Evolutionary conservation across 352 stramenopile species (phyloP).

Genomic region (Phytophthora agathidicida): DNA sequence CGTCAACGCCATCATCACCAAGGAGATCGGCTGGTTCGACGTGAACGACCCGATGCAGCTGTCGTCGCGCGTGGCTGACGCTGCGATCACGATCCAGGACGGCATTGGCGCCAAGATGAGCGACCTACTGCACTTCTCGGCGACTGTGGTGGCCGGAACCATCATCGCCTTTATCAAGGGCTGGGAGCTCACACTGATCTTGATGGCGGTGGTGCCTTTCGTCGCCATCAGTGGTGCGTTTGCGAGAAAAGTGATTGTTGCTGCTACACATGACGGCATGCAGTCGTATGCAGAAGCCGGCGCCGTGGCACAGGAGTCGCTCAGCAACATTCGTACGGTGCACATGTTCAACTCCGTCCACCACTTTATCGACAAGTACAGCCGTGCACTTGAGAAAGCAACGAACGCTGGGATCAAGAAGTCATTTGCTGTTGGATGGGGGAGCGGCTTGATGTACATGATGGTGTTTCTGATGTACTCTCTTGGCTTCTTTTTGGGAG

Average conservation of each 20-base stretch:
- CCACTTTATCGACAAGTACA: slow-evolving; percentile 48
- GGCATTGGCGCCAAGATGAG: slow-evolving; percentile 52
- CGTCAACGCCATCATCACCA: slow-evolving; percentile 41
- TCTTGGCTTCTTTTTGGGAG: slow-evolving; percentile 62
- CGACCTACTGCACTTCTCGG: slow-evolving; percentile 39
- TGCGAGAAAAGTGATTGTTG: slow-evolving; percentile 31
- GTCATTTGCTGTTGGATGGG: slow-evolving; percentile 38
- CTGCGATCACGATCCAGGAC: slow-evolving; percentile 48
- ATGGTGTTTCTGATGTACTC: slow-evolving; percentile 53
- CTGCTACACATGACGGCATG: slow-evolving; percentile 25
- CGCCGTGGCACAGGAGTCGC: slow-evolving; percentile 49
- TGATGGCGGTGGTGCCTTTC: slow-evolving; percentile 54
- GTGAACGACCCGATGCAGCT: slow-evolving; percentile 54
- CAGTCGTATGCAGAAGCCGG: slow-evolving; percentile 44
- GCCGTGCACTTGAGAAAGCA: slow-evolving; percentile 27
- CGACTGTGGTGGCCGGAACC: slow-evolving; percentile 47
- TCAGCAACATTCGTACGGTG: slow-evolving; percentile 65
- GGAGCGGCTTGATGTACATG: slow-evolving; percentile 47
- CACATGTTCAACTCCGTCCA: slow-evolving; percentile 59
- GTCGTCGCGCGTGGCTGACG: slow-evolving; percentile 38
- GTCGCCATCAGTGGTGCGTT: slow-evolving; percentile 33
- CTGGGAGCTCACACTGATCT: slow-evolving; percentile 64
- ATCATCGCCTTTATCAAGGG: slow-evolving; percentile 51
- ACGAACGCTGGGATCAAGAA: slow-evolving; percentile 46
- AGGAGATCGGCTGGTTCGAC: slow-evolving; percentile 64